These are phyloP conservation scores for Suillus tomentosus DNA, from an alignment of 768 basidiomycete genomes.

Conservation along the genomic window DNA sequence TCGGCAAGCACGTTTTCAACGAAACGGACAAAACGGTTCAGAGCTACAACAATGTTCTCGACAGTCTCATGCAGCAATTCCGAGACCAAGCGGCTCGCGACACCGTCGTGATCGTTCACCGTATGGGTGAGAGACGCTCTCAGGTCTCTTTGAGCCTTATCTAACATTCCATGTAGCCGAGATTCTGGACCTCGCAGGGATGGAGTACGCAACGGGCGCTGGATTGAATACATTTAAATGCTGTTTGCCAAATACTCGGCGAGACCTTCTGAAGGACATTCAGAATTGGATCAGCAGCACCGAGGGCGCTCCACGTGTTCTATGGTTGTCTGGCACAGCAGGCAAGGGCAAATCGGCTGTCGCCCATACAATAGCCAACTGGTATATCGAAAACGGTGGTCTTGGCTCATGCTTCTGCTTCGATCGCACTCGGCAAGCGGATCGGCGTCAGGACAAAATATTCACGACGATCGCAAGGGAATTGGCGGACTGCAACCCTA, in stretches of 20 bases:
- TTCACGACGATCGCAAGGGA: constrained; percentile 4
- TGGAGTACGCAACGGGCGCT: no score
- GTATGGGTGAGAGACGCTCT: neutral
- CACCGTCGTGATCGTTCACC: neutral
- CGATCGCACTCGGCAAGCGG: constrained; percentile 9
- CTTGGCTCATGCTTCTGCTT: constrained; percentile 22
- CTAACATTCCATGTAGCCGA: neutral
- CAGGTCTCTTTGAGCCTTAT: neutral
- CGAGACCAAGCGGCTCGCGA: neutral
- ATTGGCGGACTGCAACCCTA: neutral
- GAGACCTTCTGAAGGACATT: no score
- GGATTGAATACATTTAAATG: no score
- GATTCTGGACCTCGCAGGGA: no score
- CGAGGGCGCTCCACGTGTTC: constrained; percentile 10
- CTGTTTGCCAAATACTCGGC: no score
- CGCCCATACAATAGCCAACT: constrained; percentile 19
- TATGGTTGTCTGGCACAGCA: constrained; percentile 17
- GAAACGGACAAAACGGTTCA: neutral
- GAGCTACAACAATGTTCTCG: constrained; percentile 1
- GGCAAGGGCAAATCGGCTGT: constrained; percentile 24
- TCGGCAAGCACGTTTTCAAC: neutral
- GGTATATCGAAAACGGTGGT: constrained; percentile 11
- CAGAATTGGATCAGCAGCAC: no score
- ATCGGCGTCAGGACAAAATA: constrained; percentile 1
- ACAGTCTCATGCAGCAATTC: constrained; percentile 10